Conservation (phyloP, 164 flowering plant genomes). For the Stephania cephalantha region DNA sequence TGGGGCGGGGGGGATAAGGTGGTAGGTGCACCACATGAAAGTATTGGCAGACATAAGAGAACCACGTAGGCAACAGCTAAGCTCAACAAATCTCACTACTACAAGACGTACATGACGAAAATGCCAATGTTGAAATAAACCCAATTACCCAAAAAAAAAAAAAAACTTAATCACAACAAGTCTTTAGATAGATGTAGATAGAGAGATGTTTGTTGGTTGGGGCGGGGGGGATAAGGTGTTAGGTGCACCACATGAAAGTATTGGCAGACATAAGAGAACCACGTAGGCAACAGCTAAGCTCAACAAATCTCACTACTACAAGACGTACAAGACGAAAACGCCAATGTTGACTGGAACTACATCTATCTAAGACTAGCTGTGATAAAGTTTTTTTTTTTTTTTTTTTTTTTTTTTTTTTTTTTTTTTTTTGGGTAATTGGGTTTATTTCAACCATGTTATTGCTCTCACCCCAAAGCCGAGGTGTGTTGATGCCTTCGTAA, state of each 20-base stretch:
- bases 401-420: no score
- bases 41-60: neutral
- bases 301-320: neutral
- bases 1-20: neutral
- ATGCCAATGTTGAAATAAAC: neutral
- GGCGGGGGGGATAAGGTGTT: neutral
- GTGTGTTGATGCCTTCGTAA: no score
- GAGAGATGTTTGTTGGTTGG: no score
- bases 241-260: neutral
- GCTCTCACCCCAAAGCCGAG: no score
- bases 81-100: neutral
- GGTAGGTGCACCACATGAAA: neutral
- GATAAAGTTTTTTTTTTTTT: no score
- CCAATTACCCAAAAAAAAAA: no score
- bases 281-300: conserved; percentile 4
- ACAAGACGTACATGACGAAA: neutral
- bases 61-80: conserved; percentile 4
- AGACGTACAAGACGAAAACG: neutral
- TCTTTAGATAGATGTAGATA: no score
- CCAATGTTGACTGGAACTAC: neutral
- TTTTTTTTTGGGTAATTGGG: no score
- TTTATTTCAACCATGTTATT: no score
- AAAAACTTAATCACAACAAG: no score
- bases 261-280: neutral
- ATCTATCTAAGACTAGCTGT: neutral